Evolutionary conservation across 352 stramenopile species (phyloP).

Genomic region (Phytophthora lateralis): DNA sequence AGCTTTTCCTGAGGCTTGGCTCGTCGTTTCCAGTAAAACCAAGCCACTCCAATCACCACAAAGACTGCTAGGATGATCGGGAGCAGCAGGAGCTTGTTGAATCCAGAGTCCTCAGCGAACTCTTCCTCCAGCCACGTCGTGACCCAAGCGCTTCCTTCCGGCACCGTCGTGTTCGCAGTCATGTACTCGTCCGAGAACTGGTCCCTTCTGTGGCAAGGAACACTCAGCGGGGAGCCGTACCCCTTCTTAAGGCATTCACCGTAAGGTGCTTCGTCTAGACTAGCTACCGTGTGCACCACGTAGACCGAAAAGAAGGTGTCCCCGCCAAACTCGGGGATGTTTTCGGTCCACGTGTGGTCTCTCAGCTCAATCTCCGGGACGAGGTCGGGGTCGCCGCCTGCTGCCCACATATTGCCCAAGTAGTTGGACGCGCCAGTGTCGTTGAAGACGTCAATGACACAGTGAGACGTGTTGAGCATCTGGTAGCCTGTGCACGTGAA

Average conservation of each 20-base stretch:
- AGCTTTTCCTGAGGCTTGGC: not conserved
- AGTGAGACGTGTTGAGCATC: slow-evolving; percentile 37
- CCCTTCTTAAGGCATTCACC: slow-evolving; percentile 6
- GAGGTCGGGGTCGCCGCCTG: slow-evolving; percentile 22
- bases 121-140: slow-evolving; percentile 26
- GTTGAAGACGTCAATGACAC: slow-evolving; percentile 31
- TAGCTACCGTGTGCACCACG: slow-evolving; percentile 24
- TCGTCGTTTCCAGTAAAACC: slow-evolving; percentile 10
- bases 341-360: slow-evolving; percentile 25
- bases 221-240: slow-evolving; percentile 8
- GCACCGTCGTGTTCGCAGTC: slow-evolving; percentile 11
- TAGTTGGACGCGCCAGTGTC: not conserved
- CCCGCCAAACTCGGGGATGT: slow-evolving; percentile 1
- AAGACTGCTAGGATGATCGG: slow-evolving; percentile 13
- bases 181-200: slow-evolving; percentile 9
- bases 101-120: slow-evolving; percentile 10
- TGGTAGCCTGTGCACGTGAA: slow-evolving; percentile 33
- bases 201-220: slow-evolving; percentile 17
- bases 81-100: slow-evolving; percentile 6
- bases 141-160: slow-evolving; percentile 16
- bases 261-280: slow-evolving; percentile 11
- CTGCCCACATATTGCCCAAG: slow-evolving; percentile 35
- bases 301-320: slow-evolving; percentile 25
- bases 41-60: slow-evolving; percentile 3
- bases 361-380: slow-evolving; percentile 20